Percentiles rank a stretch among this genome's conserved stretches.
Evolutionary conservation across 108 stramenopile species (phyloP).

Genomic region (Bacterosira constricta): DNA sequence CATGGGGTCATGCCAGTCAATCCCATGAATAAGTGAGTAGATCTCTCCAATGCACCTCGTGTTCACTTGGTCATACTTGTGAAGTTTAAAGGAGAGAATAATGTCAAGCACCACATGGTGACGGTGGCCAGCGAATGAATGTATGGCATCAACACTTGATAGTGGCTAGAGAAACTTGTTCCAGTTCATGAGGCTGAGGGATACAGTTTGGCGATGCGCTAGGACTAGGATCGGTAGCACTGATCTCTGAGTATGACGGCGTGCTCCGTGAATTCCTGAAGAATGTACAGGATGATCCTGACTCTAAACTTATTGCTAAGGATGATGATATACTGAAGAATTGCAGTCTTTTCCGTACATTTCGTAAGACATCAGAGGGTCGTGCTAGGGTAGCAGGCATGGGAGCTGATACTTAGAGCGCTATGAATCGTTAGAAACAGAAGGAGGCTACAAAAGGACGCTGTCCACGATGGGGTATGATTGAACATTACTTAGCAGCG

Average conservation of each 20-base stretch:
- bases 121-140: neutral
- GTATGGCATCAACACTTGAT: too few relatives aligned
- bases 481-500: too few relatives aligned
- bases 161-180: too few relatives aligned
- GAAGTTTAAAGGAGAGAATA: neutral
- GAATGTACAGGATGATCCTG: neutral
- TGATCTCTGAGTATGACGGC: neutral
- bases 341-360: neutral
- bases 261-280: neutral
- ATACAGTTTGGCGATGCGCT: neutral
- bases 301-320: neutral
- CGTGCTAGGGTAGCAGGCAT: neutral
- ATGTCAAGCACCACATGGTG: neutral
- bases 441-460: too few relatives aligned
- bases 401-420: neutral
- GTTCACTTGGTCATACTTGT: conserved; percentile 13
- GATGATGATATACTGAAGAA: neutral
- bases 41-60: neutral
- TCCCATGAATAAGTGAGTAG: neutral
- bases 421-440: conserved; percentile 35
- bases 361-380: neutral
- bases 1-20: neutral
- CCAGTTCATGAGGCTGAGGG: neutral
- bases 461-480: too few relatives aligned
- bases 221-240: neutral